phyloP scores from a whole-genome alignment of 768 basidiomycete genomes.

The Mrakia blollopis region DNA sequence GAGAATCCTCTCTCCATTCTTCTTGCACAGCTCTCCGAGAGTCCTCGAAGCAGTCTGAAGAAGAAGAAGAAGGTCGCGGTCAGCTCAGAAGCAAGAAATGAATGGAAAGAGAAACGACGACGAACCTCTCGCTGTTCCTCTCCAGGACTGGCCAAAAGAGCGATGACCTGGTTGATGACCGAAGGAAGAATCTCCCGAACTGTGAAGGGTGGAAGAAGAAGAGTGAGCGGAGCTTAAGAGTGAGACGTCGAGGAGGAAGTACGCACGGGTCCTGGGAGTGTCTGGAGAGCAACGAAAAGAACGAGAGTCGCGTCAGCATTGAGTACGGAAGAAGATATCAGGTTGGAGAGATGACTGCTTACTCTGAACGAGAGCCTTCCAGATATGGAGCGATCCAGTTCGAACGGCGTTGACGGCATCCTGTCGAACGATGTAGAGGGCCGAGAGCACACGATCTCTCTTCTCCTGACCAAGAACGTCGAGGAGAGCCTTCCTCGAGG shows the following conservation, averaged over 20 bases:
- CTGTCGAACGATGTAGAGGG: constrained; percentile 86
- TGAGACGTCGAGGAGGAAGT: too few species aligned
- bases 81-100: neutral
- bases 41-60: constrained; percentile 79
- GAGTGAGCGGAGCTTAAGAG: constrained; percentile 55
- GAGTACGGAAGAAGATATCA: too few species aligned
- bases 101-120: neutral
- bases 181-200: constrained; percentile 80
- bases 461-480: constrained; percentile 84
- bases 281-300: constrained; percentile 39
- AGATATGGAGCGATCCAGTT: constrained; percentile 87
- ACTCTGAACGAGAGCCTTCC: constrained; percentile 92
- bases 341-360: neutral
- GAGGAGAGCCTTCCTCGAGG: constrained; percentile 74
- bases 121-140: constrained; percentile 83
- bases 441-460: constrained; percentile 82
- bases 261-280: constrained; percentile 66
- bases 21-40: constrained; percentile 80
- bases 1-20: constrained; percentile 87
- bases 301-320: neutral
- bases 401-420: constrained; percentile 85
- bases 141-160: constrained; percentile 68
- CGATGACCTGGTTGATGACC: constrained; percentile 64
- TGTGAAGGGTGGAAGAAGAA: too few species aligned
- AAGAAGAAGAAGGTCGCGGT: neutral